Percentiles rank a stretch among this genome's conserved stretches.
Conservation (phyloP, 75 land plant species). For the Sequoiadendron giganteum region DNA sequence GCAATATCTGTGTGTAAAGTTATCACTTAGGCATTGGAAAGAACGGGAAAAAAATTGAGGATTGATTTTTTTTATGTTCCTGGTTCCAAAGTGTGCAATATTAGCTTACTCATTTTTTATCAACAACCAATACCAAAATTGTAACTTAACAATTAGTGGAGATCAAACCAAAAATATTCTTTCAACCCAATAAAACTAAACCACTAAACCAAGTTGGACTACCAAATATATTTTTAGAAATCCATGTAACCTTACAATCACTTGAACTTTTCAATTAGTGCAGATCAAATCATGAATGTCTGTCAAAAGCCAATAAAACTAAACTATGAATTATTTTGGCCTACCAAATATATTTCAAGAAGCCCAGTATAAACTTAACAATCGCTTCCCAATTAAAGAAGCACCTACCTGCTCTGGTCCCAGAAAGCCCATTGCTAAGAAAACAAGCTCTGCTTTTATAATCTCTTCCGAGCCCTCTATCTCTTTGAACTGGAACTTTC, state of each 20-base stretch:
- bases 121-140: neutral
- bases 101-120: neutral
- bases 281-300: neutral
- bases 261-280: neutral
- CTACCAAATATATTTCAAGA: neutral
- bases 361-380: neutral
- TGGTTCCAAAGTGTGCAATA: neutral
- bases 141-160: neutral
- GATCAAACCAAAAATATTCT: neutral
- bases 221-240: neutral
- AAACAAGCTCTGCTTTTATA: constrained; percentile 86
- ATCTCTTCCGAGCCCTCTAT: constrained; percentile 82
- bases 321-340: neutral
- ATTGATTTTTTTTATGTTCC: neutral
- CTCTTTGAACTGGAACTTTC: constrained; percentile 77
- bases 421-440: constrained; percentile 95
- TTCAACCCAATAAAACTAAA: neutral
- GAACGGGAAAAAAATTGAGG: neutral
- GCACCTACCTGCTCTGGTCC: constrained; percentile 90
- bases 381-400: neutral
- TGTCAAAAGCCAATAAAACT: neutral
- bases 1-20: neutral
- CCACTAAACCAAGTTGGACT: neutral
- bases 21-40: neutral
- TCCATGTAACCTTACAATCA: neutral